phyloP scores from a whole-genome alignment of 305 asterid species.

The Nicotiana rustica region DNA sequence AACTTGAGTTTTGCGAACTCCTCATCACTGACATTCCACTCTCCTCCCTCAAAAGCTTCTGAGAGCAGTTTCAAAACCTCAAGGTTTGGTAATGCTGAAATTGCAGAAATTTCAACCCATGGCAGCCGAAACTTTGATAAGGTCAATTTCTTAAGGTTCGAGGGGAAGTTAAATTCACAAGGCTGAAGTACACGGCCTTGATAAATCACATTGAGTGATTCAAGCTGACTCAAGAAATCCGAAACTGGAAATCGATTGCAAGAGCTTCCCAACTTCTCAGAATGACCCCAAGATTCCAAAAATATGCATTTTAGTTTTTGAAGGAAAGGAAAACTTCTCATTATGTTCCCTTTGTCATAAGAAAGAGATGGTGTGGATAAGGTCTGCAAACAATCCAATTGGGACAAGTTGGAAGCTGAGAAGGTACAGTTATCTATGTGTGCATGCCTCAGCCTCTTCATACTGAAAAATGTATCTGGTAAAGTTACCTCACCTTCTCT shows the following conservation, averaged over 20 bases:
- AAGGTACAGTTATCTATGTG: background rate
- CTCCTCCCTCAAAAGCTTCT: constrained; percentile 30
- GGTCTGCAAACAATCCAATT: background rate
- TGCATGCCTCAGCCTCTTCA: constrained; percentile 42
- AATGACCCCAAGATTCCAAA: constrained; percentile 33
- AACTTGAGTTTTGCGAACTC: constrained; percentile 33
- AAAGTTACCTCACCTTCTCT: background rate
- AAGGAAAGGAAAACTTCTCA: constrained; percentile 25
- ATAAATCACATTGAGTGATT: constrained; percentile 31
- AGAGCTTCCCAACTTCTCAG: constrained; percentile 22
- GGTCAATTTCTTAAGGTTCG: constrained; percentile 32
- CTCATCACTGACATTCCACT: constrained; percentile 36
- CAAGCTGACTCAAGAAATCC: constrained; percentile 30
- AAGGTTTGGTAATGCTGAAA: constrained; percentile 34
- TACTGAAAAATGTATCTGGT: constrained; percentile 33
- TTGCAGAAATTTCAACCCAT: constrained; percentile 27
- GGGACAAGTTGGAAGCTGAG: background rate
- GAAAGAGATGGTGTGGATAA: constrained; percentile 11
- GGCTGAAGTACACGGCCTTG: background rate
- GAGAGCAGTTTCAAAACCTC: constrained; percentile 40
- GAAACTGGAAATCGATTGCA: constrained; percentile 26
- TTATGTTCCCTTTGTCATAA: background rate
- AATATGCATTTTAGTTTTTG: constrained; percentile 20
- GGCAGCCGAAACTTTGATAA: constrained; percentile 20
- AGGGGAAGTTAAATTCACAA: constrained; percentile 30